phyloP scores from a whole-genome alignment of 2,329 filamentous ascomycete species.

The Colletotrichum tropicale region DNA sequence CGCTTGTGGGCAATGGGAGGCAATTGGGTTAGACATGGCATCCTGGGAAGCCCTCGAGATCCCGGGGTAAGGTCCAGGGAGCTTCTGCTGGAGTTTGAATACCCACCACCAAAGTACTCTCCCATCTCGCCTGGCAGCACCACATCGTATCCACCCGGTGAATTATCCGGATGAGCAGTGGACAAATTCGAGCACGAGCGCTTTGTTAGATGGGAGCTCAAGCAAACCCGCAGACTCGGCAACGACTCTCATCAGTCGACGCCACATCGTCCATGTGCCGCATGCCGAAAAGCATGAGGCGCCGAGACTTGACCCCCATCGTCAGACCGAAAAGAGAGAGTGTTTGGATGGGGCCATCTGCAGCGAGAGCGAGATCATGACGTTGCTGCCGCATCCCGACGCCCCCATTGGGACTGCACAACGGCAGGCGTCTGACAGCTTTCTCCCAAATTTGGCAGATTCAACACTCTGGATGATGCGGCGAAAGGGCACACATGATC shows the following conservation, averaged over 20 bases:
- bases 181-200: background rate
- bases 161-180: conserved; percentile 3
- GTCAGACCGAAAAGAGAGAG: background rate
- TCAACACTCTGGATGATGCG: background rate
- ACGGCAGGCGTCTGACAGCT: background rate
- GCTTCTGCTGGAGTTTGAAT: background rate
- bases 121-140: conserved; percentile 13
- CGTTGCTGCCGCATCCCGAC: background rate
- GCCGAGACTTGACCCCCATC: background rate
- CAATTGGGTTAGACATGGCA: conserved; percentile 9
- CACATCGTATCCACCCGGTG: conserved; percentile 4
- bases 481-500: background rate
- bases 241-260: background rate
- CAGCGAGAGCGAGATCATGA: conserved; percentile 1
- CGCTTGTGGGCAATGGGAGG: background rate
- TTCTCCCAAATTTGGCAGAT: background rate
- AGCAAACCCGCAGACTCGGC: conserved; percentile 2
- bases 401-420: background rate
- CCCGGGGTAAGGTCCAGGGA: conserved; percentile 12
- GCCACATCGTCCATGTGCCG: conserved; percentile 14
- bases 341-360: background rate
- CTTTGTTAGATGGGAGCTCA: background rate
- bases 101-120: conserved; percentile 13
- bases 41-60: conserved; percentile 2
- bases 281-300: conserved; percentile 1